These are phyloP conservation scores for Tilletia horrida DNA, from an alignment of 1,284 basidiomycete species.

Conservation along the genomic window DNA sequence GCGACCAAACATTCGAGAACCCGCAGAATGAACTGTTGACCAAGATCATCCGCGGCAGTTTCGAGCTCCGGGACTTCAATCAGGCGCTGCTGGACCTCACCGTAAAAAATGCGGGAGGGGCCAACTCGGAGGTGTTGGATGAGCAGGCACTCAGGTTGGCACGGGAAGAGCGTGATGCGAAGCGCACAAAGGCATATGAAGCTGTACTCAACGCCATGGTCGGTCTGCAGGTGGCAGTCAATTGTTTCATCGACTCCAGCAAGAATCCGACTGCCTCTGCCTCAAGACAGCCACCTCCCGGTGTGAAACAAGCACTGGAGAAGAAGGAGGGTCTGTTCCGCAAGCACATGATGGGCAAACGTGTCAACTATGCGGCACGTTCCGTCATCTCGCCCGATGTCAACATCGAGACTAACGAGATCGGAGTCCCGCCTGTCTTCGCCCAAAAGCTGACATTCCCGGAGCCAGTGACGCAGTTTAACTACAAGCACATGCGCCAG, in stretches of 20 bases:
- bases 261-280: constrained; percentile 85
- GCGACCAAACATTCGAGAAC: constrained; percentile 90
- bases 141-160: constrained; percentile 31
- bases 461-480: constrained; percentile 89
- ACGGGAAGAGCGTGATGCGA: constrained; percentile 54
- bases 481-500: constrained; percentile 83
- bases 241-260: constrained; percentile 93
- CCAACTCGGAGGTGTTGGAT: constrained; percentile 19
- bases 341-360: constrained; percentile 99
- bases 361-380: constrained; percentile 97
- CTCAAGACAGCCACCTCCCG: constrained; percentile 85
- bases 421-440: constrained; percentile 96
- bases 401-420: constrained; percentile 99
- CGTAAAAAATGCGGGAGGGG: constrained; percentile 60
- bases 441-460: constrained; percentile 95
- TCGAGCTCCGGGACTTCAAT: constrained; percentile 60
- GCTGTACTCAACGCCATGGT: constrained; percentile 76
- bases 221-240: constrained; percentile 89
- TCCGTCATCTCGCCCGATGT: constrained; percentile 99
- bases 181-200: constrained; percentile 62
- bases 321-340: constrained; percentile 99
- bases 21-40: constrained; percentile 92
- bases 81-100: constrained; percentile 66
- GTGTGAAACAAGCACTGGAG: constrained; percentile 94
- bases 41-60: constrained; percentile 73